phyloP scores from a whole-genome alignment of 495 filamentous ascomycete species.

The Hypoxylon intermedium region DNA sequence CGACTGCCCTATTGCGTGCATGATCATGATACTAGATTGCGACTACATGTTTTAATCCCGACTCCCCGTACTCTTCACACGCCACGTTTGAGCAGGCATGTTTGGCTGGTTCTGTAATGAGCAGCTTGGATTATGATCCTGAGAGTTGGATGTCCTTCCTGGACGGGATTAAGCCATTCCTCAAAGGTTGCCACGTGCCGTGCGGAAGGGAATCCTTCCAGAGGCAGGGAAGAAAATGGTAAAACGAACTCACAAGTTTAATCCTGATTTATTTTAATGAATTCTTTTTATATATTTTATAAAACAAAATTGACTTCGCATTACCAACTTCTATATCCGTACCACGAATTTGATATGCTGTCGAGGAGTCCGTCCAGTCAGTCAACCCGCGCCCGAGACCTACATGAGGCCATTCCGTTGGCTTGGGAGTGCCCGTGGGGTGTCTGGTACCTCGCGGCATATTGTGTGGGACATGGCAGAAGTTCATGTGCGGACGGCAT shows the following conservation, averaged over 20 bases:
- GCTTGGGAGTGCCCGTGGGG: conserved; percentile 36
- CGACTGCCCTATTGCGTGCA: conserved; percentile 26
- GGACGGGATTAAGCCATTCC: conserved; percentile 22
- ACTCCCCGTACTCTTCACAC: conserved; percentile 6
- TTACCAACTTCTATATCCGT: no score
- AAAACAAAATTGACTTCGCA: no score
- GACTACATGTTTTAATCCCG: conserved; percentile 14
- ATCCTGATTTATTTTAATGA: no score
- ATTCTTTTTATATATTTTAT: no score
- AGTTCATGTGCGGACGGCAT: conserved; percentile 32
- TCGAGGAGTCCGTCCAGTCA: conserved; percentile 3
- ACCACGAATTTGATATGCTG: no score
- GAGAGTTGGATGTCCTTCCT: conserved; percentile 15
- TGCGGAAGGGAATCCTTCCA: conserved; percentile 30
- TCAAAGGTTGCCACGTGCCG: conserved; percentile 31
- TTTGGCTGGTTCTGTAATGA: conserved; percentile 17
- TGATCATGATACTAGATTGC: conserved; percentile 10
- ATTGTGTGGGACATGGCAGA: conserved; percentile 20
- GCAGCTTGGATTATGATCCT: conserved; percentile 32
- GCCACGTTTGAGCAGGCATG: background rate
- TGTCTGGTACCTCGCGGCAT: conserved; percentile 16
- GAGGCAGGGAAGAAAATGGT: conserved; percentile 3
- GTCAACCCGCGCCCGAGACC: conserved; percentile 27
- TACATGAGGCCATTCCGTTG: conserved; percentile 32
- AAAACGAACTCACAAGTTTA: no score